Percentiles rank a stretch among this genome's conserved stretches.
These are phyloP conservation scores for Isatis tinctoria DNA, from an alignment of 345 rosid species.

Conservation along the genomic window DNA sequence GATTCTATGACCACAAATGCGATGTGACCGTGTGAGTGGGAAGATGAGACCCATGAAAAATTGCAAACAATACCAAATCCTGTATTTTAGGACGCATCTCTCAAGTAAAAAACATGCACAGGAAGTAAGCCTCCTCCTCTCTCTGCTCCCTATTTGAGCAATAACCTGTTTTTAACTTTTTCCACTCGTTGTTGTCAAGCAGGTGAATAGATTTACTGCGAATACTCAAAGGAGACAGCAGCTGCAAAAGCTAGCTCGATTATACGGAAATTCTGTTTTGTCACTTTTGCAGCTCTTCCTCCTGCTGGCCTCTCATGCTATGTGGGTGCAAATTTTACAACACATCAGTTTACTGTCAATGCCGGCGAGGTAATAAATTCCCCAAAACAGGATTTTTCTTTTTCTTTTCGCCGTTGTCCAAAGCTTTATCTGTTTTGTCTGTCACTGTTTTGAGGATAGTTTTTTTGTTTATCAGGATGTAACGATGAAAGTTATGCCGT, in stretches of 20 bases:
- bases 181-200: background rate
- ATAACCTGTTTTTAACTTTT: background rate
- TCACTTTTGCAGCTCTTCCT: constrained; percentile 17
- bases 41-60: no score
- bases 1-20: no score
- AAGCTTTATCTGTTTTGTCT: background rate
- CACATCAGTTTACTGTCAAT: constrained; percentile 79
- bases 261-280: constrained; percentile 12
- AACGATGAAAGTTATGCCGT: constrained; percentile 87
- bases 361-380: constrained; percentile 85
- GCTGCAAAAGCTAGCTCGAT: no score
- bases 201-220: background rate
- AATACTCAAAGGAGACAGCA: no score
- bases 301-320: constrained; percentile 44
- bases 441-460: no score
- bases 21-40: no score
- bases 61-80: no score
- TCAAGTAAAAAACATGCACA: background rate
- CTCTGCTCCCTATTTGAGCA: background rate
- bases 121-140: background rate
- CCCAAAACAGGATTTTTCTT: background rate
- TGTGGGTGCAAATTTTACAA: constrained; percentile 86
- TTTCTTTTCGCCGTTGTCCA: background rate
- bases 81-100: constrained; percentile 9
- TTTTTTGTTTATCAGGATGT: constrained; percentile 55